Percentiles rank a stretch among this genome's conserved stretches.
phyloP scores from a whole-genome alignment of 495 filamentous ascomycete genomes.

The Aspergillus olivimuriae region DNA sequence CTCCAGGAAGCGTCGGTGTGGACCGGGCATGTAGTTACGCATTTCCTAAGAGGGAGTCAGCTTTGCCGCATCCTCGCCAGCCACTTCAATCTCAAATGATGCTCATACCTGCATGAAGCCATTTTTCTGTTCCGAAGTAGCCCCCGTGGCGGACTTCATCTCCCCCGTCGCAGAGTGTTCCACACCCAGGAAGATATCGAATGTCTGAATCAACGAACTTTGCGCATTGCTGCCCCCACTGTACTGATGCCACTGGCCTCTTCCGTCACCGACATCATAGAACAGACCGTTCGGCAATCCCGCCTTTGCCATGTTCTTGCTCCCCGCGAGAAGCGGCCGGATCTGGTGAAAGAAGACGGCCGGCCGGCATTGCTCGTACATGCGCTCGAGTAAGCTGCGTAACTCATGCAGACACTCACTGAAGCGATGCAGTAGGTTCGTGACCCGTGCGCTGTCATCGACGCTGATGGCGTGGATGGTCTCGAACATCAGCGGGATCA shows the following conservation, averaged over 20 bases:
- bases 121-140: slow-evolving; percentile 8
- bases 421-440: slow-evolving; percentile 63
- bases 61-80: too few species aligned
- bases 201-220: slow-evolving; percentile 86
- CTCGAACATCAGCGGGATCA: slow-evolving; percentile 76
- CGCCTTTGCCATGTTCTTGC: slow-evolving; percentile 92
- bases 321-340: slow-evolving; percentile 85
- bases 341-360: slow-evolving; percentile 87
- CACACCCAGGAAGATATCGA: slow-evolving; percentile 83
- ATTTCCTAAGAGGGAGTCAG: slow-evolving; percentile 65
- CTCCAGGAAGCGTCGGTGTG: slow-evolving; percentile 80
- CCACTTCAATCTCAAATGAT: too few species aligned
- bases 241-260: slow-evolving; percentile 65
- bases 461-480: slow-evolving; percentile 66
- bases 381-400: slow-evolving; percentile 61
- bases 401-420: slow-evolving; percentile 79
- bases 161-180: slow-evolving; percentile 83
- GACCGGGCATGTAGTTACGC: slow-evolving; percentile 93
- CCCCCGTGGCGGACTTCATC: slow-evolving; percentile 30
- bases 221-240: slow-evolving; percentile 92
- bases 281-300: slow-evolving; percentile 82
- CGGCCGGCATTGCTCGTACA: slow-evolving; percentile 85
- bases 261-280: slow-evolving; percentile 72
- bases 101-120: slow-evolving; percentile 33
- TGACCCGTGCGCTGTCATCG: slow-evolving; percentile 60